A percentile compares a stretch with the other conserved stretches of the same genome.
Evolutionary conservation across 441 rosid genomes (phyloP).

Genomic region (Oxalis stricta): DNA sequence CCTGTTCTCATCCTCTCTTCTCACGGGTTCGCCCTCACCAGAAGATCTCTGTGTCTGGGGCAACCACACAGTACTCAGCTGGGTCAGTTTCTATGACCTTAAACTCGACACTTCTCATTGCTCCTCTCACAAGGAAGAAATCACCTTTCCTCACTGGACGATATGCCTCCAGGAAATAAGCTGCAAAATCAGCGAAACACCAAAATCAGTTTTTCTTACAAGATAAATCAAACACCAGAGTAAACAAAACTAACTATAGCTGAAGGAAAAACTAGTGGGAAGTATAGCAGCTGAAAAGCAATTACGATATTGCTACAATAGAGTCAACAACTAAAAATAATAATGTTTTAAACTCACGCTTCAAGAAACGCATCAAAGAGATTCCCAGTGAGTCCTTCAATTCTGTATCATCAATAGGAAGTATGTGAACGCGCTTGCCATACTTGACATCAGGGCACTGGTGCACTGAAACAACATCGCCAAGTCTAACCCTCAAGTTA

Average conservation of each 20-base stretch:
- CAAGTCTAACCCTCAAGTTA: constrained; percentile 32
- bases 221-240: not conserved
- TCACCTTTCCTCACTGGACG: constrained; percentile 22
- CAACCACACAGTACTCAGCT: constrained; percentile 16
- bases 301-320: too few species aligned
- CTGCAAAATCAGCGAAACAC: constrained; percentile 5
- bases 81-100: constrained; percentile 18
- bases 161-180: constrained; percentile 14
- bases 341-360: constrained; percentile 15
- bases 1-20: constrained; percentile 19
- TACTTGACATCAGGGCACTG: constrained; percentile 38
- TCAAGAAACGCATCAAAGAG: constrained; percentile 39
- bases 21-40: constrained; percentile 23
- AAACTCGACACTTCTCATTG: constrained; percentile 20
- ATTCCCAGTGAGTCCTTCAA: constrained; percentile 49
- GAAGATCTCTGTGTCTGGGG: constrained; percentile 20
- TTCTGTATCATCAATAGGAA: constrained; percentile 47
- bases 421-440: constrained; percentile 30
- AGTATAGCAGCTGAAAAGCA: too few species aligned
- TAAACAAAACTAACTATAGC: too few species aligned
- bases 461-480: constrained; percentile 37
- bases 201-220: not conserved
- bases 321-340: not conserved
- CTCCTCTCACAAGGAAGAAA: constrained; percentile 18
- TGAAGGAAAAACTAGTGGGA: too few species aligned